A percentile compares a stretch with the other conserved stretches of the same genome.
These are phyloP conservation scores for Pseudogymnoascus sp. DNA, from an alignment of 2,329 filamentous ascomycete genomes.

Conservation along the genomic window DNA sequence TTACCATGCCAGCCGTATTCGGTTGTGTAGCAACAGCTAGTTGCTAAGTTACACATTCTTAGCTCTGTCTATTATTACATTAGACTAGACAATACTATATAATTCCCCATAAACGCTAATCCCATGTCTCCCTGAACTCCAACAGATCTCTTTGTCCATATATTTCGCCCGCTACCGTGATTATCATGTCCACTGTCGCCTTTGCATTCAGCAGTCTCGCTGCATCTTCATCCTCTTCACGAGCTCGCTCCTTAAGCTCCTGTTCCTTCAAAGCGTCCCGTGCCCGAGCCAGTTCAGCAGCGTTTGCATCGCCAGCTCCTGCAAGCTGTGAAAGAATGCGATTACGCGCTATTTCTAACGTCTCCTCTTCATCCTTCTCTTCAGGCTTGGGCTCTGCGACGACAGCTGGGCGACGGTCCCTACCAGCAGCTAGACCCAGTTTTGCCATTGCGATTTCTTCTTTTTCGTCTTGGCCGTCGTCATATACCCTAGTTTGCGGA, in stretches of 20 bases:
- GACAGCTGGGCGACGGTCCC: not conserved
- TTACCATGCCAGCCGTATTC: not conserved
- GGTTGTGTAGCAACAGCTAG: not conserved
- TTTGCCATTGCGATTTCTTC: not conserved
- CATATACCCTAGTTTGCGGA: not conserved
- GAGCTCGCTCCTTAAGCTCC: conserved; percentile 7
- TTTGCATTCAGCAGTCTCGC: conserved; percentile 35
- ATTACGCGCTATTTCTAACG: not conserved
- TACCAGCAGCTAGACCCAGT: not conserved
- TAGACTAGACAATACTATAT: conserved; percentile 6
- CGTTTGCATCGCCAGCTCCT: not conserved
- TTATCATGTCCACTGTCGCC: conserved; percentile 83
- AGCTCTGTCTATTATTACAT: conserved; percentile 5
- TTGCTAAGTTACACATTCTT: not conserved
- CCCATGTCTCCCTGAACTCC: conserved; percentile 56
- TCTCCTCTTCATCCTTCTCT: not conserved
- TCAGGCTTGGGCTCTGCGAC: not conserved
- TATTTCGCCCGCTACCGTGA: conserved; percentile 77
- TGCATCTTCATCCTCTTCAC: not conserved
- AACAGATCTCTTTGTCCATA: conserved; percentile 86
- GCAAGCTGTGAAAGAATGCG: not conserved
- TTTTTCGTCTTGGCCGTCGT: not conserved
- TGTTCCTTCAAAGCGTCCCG: conserved; percentile 25
- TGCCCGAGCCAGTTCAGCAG: not conserved
- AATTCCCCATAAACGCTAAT: conserved; percentile 1